These are phyloP conservation scores for Epipyxis sp. DNA, from an alignment of 108 stramenopile genomes.

Conservation along the genomic window DNA sequence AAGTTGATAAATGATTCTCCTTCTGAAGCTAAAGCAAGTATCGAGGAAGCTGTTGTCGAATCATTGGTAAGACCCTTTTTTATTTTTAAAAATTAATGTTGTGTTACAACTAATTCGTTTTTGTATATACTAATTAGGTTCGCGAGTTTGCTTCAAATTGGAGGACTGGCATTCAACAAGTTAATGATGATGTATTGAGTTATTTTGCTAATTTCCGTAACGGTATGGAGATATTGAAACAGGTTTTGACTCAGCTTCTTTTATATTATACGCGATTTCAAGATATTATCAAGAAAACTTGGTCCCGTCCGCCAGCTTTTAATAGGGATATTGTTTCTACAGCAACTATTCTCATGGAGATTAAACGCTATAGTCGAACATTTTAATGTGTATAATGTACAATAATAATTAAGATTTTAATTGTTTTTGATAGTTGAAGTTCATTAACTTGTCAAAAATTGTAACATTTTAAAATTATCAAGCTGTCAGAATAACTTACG, in stretches of 20 bases:
- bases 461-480: too few species aligned
- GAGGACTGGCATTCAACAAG: slow-evolving; percentile 76
- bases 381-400: slow-evolving; percentile 52
- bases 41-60: too few species aligned
- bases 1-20: too few species aligned
- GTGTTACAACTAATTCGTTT: too few species aligned
- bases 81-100: too few species aligned
- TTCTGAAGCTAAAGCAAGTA: too few species aligned
- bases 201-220: slow-evolving; percentile 95
- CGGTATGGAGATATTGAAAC: slow-evolving; percentile 97
- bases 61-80: too few species aligned
- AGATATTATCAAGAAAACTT: slow-evolving; percentile 81
- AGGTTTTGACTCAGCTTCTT: slow-evolving; percentile 89
- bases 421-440: too few species aligned
- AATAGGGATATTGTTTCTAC: slow-evolving; percentile 90
- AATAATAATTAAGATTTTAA: too few species aligned
- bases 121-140: slow-evolving; percentile 73
- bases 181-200: slow-evolving; percentile 87
- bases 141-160: slow-evolving; percentile 86
- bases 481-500: too few species aligned
- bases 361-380: slow-evolving; percentile 82
- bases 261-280: slow-evolving; percentile 97
- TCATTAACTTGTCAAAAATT: too few species aligned
- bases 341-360: slow-evolving; percentile 83
- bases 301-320: slow-evolving; percentile 70